phyloP scores from a whole-genome alignment of 352 stramenopile species.

The Phytophthora sp. region DNA sequence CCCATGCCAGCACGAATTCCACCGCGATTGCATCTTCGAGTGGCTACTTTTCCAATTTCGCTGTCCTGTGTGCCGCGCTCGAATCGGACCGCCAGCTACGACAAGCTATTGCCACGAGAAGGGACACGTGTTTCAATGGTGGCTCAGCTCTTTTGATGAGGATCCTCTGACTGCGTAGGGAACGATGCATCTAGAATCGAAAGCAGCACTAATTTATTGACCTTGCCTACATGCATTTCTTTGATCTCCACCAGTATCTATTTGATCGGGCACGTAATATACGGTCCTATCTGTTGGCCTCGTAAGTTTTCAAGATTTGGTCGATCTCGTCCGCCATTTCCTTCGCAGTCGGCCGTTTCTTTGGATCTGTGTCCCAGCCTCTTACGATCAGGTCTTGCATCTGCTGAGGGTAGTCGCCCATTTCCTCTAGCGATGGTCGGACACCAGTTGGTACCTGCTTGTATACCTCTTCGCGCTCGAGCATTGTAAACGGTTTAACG shows the following conservation, averaged over 20 bases:
- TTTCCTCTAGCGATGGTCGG: constrained; percentile 49
- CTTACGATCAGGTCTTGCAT: constrained; percentile 74
- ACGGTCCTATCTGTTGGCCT: constrained; percentile 16
- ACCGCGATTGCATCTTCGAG: constrained; percentile 76
- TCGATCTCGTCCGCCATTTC: constrained; percentile 64
- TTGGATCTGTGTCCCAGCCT: constrained; percentile 57
- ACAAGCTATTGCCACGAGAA: constrained; percentile 27
- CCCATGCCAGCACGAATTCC: constrained; percentile 71
- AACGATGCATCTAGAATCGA: neutral
- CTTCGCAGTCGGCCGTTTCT: constrained; percentile 50
- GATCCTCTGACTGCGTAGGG: constrained; percentile 1
- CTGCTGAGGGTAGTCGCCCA: constrained; percentile 61
- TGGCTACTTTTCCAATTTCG: constrained; percentile 77
- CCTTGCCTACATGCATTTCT: too few species aligned
- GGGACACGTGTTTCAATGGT: constrained; percentile 24
- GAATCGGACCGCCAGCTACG: constrained; percentile 51
- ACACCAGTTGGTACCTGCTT: constrained; percentile 48
- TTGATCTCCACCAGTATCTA: too few species aligned
- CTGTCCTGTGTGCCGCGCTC: constrained; percentile 64
- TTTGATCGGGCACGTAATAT: too few species aligned
- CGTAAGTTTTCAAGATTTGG: constrained; percentile 47
- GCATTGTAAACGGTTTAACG: constrained; percentile 48
- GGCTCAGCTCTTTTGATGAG: constrained; percentile 21
- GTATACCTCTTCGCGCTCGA: constrained; percentile 63
- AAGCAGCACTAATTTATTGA: constrained; percentile 22